Evolutionary conservation across 2,329 filamentous ascomycete species (phyloP).

Genomic region (Penicillium verrucosum): DNA sequence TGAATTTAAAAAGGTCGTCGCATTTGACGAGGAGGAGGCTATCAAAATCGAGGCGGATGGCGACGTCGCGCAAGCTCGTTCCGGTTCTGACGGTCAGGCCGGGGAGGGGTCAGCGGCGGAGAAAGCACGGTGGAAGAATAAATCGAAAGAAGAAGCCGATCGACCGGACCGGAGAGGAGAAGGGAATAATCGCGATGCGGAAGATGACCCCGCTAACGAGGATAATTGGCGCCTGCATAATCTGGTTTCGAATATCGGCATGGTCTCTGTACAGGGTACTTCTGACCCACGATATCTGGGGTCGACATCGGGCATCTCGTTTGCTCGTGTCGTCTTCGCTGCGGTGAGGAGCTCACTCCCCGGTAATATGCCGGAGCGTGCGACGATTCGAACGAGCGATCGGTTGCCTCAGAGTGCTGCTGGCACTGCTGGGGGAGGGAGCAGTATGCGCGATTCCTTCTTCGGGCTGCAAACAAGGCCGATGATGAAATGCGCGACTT

Average conservation of each 20-base stretch:
- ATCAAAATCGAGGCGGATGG: slow-evolving; percentile 30
- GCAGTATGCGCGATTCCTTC: slow-evolving; percentile 91
- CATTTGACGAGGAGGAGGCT: slow-evolving; percentile 57
- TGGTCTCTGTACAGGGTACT: slow-evolving; percentile 73
- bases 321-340: slow-evolving; percentile 89
- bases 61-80: slow-evolving; percentile 21
- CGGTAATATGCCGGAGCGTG: slow-evolving; percentile 59
- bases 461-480: slow-evolving; percentile 93
- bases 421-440: slow-evolving; percentile 53
- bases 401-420: slow-evolving; percentile 49
- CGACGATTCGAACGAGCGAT: slow-evolving; percentile 59
- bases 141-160: slow-evolving; percentile 26
- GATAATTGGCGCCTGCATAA: slow-evolving; percentile 63
- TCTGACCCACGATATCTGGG: slow-evolving; percentile 79
- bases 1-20: slow-evolving; percentile 65
- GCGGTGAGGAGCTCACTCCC: slow-evolving; percentile 77
- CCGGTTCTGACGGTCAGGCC: slow-evolving; percentile 16
- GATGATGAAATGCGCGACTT: slow-evolving; percentile 77
- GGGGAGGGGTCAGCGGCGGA: slow-evolving; percentile 15
- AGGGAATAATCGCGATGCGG: slow-evolving; percentile 22
- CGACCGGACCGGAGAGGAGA: slow-evolving; percentile 15
- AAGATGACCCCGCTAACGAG: slow-evolving; percentile 48
- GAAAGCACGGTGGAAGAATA: slow-evolving; percentile 13
- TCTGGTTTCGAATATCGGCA: slow-evolving; percentile 66
- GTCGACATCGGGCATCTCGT: slow-evolving; percentile 86